Evolutionary conservation across 2,329 filamentous ascomycete species (phyloP), one percentile per base, ranked within the genome.

Genomic region (Ramularia endophylla): DNA sequence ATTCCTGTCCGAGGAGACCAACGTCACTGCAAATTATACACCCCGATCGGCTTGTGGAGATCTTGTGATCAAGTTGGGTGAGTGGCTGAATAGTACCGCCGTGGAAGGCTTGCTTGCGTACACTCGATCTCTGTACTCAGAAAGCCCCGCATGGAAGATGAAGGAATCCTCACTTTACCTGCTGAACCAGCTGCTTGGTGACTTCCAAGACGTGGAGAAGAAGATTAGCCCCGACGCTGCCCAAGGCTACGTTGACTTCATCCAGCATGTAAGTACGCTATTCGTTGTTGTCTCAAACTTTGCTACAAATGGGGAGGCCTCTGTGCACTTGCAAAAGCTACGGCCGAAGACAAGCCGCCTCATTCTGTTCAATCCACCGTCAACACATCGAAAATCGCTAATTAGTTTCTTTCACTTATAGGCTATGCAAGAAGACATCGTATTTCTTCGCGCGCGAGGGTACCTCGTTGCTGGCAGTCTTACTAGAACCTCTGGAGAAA

Each of bases 21-120:
- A 88, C 2, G 85, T 95, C 13, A 95, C 88, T 9, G 86, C 89
- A 22, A 97, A 97, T 64, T 98, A 97, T 67, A 95, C 92, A 0
- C 86, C 92, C 11, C 81, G 92, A 52, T 94, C 87, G 13, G 92
- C 90, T 29, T 92, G 87, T 50, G 89, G 88, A 36, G 92, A 97
- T 61, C 71, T 98, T 36, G 75, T 95, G 19, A 88, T 95, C 65
- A 95, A 95, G 67, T 73, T 95, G 44, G 87, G 86, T 35, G 89
- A 95, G 63, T 95, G 88, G 89, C 76, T 94, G 40, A 79, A 81
- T 52, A 73, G 78, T 40, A 79, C 78, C 38, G 82, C 87, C 0
- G 72, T 94, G 9, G 85, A 94, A 56, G 87, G 84, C 5, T 73
- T 95, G 29, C 80, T 89, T 44, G 76, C 78, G 9, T 84, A 88